A percentile compares a stretch with the other conserved stretches of the same genome.
Evolutionary conservation across 768 basidiomycete genomes (phyloP).

Genomic region (Terana coerulea): DNA sequence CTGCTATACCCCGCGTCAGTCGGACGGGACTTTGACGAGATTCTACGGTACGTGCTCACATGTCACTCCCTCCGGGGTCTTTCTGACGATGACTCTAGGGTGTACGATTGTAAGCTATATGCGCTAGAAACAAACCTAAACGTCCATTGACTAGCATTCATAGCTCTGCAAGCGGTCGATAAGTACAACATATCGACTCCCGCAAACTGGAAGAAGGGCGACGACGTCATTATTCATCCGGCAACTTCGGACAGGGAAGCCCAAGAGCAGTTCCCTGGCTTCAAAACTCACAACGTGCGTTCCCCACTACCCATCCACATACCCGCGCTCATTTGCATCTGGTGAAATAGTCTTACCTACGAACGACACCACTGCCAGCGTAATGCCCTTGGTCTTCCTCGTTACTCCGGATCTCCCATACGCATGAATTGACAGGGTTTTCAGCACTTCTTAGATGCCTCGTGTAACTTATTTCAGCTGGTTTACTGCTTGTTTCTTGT

Average conservation of each 20-base stretch:
- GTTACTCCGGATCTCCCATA: too few relatives aligned
- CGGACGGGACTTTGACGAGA: slow-evolving; percentile 86
- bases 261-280: slow-evolving; percentile 82
- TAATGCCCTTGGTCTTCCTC: too few relatives aligned
- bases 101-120: slow-evolving; percentile 63
- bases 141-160: too few relatives aligned
- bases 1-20: slow-evolving; percentile 93
- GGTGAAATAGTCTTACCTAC: slow-evolving; percentile 8
- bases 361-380: slow-evolving; percentile 10
- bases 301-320: neutral
- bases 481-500: too few relatives aligned
- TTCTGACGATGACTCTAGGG: slow-evolving; percentile 33
- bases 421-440: too few relatives aligned
- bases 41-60: slow-evolving; percentile 42
- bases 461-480: too few relatives aligned
- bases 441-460: too few relatives aligned
- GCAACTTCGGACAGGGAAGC: slow-evolving; percentile 82
- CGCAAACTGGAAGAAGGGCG: slow-evolving; percentile 93
- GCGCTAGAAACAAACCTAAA: too few relatives aligned
- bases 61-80: slow-evolving; percentile 5
- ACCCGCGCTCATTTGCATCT: neutral
- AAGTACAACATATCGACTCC: slow-evolving; percentile 83
- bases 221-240: slow-evolving; percentile 91
- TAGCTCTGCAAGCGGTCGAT: slow-evolving; percentile 85
- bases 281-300: slow-evolving; percentile 70